A percentile compares a stretch with the other conserved stretches of the same genome.
Conservation (phyloP, 805 yeast species). For the Sugiyamaella chiloensis region DNA sequence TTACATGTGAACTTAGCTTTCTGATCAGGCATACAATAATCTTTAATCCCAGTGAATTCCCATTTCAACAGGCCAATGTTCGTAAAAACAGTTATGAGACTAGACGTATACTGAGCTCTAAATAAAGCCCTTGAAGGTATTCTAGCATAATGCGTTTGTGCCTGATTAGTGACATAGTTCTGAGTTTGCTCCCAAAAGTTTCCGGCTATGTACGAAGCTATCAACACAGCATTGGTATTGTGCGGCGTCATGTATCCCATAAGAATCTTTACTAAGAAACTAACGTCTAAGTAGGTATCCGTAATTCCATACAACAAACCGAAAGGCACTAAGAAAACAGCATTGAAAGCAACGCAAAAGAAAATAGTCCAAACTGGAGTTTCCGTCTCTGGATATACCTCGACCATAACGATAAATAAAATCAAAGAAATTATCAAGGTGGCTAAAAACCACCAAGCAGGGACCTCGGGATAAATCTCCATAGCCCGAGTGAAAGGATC, state of each 20-base stretch:
- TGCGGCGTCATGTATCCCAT: constrained; percentile 66
- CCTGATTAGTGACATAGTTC: constrained; percentile 52
- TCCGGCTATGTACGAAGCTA: constrained; percentile 44
- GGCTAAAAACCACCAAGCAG: constrained; percentile 64
- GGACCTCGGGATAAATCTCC: constrained; percentile 56
- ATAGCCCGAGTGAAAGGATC: constrained; percentile 22
- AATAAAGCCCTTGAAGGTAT: constrained; percentile 41
- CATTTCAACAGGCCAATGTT: constrained; percentile 30
- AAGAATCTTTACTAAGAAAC: constrained; percentile 59
- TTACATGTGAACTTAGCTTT: constrained; percentile 36
- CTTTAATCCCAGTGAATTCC: constrained; percentile 32
- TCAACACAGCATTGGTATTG: constrained; percentile 54
- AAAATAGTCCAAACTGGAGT: constrained; percentile 53
- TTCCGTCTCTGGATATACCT: constrained; percentile 27
- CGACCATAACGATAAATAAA: constrained; percentile 21
- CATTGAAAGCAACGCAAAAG: constrained; percentile 51
- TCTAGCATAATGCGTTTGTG: constrained; percentile 43
- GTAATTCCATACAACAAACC: constrained; percentile 60
- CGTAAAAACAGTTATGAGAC: constrained; percentile 38
- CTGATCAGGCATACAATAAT: constrained; percentile 28
- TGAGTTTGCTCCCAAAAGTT: constrained; percentile 60
- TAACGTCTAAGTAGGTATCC: constrained; percentile 53
- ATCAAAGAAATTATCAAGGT: constrained; percentile 44
- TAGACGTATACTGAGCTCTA: constrained; percentile 33
- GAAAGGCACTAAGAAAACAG: constrained; percentile 60